phyloP scores from a whole-genome alignment of 306 rosid genomes.

The Cucurbita argyrosperma region DNA sequence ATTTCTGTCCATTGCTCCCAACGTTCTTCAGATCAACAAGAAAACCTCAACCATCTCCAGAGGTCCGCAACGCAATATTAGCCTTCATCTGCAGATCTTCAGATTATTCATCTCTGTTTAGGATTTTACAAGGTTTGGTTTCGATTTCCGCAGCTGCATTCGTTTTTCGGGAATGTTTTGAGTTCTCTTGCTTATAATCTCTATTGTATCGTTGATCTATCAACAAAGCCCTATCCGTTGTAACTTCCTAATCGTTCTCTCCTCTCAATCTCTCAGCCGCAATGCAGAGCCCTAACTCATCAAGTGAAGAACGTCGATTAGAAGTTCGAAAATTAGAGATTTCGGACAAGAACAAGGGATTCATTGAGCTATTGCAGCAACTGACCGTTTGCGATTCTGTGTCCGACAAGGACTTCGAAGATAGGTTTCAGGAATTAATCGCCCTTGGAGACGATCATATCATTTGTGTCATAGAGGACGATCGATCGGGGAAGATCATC shows the following conservation, averaged over 20 bases:
- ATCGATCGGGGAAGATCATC: constrained; percentile 29
- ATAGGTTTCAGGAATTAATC: constrained; percentile 40
- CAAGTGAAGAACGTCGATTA: constrained; percentile 17
- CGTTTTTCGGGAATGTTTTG: neutral
- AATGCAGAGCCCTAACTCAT: neutral
- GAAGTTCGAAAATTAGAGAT: constrained; percentile 37
- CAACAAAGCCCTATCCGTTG: neutral
- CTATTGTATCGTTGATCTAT: neutral
- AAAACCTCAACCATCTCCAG: neutral
- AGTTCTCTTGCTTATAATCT: neutral
- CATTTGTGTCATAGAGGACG: constrained; percentile 51
- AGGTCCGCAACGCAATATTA: neutral
- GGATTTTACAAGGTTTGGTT: neutral
- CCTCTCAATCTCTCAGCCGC: neutral
- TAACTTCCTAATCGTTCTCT: neutral
- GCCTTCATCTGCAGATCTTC: neutral
- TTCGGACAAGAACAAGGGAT: constrained; percentile 63
- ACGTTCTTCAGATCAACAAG: neutral
- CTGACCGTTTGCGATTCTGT: constrained; percentile 61
- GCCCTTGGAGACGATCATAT: constrained; percentile 51
- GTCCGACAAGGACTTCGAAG: constrained; percentile 47
- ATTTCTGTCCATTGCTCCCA: neutral
- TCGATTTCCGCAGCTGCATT: neutral
- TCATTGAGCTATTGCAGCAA: constrained; percentile 51
- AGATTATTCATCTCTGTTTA: neutral